These are phyloP conservation scores for Coccomyxa subellipsoidea DNA, from an alignment of 163 green algal species.

Conservation along the genomic window DNA sequence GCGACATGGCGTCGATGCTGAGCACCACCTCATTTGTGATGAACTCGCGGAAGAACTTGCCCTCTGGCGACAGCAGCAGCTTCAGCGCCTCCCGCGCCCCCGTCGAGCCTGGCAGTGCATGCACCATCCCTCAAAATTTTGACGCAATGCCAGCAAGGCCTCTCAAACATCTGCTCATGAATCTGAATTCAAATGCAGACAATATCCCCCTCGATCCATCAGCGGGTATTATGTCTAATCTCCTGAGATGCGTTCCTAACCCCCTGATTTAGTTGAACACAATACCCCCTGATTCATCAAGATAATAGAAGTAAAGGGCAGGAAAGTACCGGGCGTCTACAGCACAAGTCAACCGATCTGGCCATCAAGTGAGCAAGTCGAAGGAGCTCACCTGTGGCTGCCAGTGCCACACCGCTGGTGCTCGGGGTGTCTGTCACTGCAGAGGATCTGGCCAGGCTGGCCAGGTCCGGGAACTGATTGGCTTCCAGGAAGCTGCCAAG, in stretches of 20 bases:
- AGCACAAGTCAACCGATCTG: no score
- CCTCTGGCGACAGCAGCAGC: constrained; percentile 75
- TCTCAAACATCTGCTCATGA: no score
- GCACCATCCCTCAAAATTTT: no score
- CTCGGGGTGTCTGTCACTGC: neutral
- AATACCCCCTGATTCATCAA: no score
- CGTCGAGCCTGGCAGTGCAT: constrained; percentile 12
- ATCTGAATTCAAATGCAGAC: no score
- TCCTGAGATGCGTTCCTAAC: no score
- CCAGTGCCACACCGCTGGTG: neutral
- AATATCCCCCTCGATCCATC: no score
- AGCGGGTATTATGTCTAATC: no score
- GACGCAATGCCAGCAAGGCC: no score
- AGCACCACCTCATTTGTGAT: constrained; percentile 94
- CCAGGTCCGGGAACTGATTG: neutral
- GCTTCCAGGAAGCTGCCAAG: constrained; percentile 1
- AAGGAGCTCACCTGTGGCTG: neutral
- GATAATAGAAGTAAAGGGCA: no score
- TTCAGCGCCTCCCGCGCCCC: constrained; percentile 75
- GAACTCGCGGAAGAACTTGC: constrained; percentile 87
- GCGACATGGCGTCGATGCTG: constrained; percentile 85
- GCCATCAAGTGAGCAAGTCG: neutral
- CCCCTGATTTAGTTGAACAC: no score
- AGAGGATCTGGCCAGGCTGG: neutral
- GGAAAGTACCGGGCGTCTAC: no score